phyloP scores from a whole-genome alignment of 2,329 filamentous ascomycete species.

The Cladophialophora immunda region DNA sequence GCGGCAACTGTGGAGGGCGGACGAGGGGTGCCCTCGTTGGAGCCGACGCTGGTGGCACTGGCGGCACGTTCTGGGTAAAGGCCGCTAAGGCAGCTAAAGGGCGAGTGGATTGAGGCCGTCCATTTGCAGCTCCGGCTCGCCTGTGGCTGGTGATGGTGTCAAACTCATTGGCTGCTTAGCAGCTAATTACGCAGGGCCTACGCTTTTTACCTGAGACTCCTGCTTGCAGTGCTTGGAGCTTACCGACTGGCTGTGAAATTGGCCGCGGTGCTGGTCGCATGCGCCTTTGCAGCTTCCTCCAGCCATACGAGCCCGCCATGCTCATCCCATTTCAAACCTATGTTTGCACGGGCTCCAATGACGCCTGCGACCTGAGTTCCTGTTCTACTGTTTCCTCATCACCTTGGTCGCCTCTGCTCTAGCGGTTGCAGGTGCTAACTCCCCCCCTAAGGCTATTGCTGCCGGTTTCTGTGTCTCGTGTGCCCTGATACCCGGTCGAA shows the following conservation, averaged over 20 bases:
- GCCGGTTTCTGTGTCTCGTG: slow-evolving; percentile 1
- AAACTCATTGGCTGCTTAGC: slow-evolving; percentile 21
- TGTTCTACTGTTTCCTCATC: slow-evolving; percentile 17
- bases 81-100: slow-evolving; percentile 1
- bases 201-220: slow-evolving; percentile 22
- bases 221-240: slow-evolving; percentile 20
- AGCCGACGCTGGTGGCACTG: neutral
- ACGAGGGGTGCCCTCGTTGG: slow-evolving; percentile 22
- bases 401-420: slow-evolving; percentile 28
- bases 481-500: slow-evolving; percentile 15
- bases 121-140: slow-evolving; percentile 21
- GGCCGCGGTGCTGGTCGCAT: slow-evolving; percentile 34
- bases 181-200: slow-evolving; percentile 14
- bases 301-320: slow-evolving; percentile 30
- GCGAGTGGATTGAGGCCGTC: slow-evolving; percentile 11
- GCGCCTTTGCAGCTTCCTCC: slow-evolving; percentile 30
- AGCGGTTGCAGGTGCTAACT: slow-evolving; percentile 26
- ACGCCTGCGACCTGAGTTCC: slow-evolving; percentile 18
- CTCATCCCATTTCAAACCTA: slow-evolving; percentile 34
- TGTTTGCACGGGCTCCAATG: slow-evolving; percentile 27
- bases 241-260: slow-evolving; percentile 36
- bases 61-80: slow-evolving; percentile 1
- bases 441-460: neutral
- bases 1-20: slow-evolving; percentile 14
- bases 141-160: slow-evolving; percentile 27